phyloP scores from a whole-genome alignment of 345 rosid species.

The Orychophragmus violaceus region DNA sequence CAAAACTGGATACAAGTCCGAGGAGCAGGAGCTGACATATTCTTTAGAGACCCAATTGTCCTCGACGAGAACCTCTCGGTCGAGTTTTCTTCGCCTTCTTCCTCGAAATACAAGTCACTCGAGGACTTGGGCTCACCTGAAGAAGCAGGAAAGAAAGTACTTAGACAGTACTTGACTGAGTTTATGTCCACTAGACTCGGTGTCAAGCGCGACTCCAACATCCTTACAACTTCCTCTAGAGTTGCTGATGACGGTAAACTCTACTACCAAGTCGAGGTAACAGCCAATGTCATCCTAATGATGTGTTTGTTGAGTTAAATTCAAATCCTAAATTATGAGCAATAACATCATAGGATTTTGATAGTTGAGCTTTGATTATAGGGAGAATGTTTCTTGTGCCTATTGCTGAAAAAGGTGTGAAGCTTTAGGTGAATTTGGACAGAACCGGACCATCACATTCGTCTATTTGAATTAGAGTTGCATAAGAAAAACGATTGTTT shows the following conservation, averaged over 20 bases:
- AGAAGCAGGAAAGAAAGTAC: slow-evolving; percentile 79
- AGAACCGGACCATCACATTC: background rate
- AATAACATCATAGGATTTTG: background rate
- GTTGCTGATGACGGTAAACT: slow-evolving; percentile 89
- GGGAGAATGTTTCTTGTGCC: background rate
- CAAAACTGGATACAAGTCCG: slow-evolving; percentile 84
- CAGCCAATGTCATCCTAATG: background rate
- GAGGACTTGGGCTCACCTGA: slow-evolving; percentile 80
- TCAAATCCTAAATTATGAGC: background rate
- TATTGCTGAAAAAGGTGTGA: background rate
- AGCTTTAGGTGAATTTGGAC: background rate
- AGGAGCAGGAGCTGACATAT: slow-evolving; percentile 93
- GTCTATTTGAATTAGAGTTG: too few species aligned
- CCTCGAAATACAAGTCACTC: slow-evolving; percentile 67
- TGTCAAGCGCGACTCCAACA: slow-evolving; percentile 60
- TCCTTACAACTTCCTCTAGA: slow-evolving; percentile 66
- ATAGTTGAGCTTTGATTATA: background rate
- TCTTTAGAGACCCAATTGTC: slow-evolving; percentile 82
- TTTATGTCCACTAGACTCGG: slow-evolving; percentile 98
- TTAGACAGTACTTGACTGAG: slow-evolving; percentile 86
- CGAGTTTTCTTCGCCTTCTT: slow-evolving; percentile 92
- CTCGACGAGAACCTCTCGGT: slow-evolving; percentile 84
- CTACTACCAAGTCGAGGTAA: slow-evolving; percentile 90
- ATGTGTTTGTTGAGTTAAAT: background rate
- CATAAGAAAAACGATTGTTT: too few species aligned